Conservation (phyloP, 768 basidiomycete genomes). For the Xerocomellus chrysenteron region DNA sequence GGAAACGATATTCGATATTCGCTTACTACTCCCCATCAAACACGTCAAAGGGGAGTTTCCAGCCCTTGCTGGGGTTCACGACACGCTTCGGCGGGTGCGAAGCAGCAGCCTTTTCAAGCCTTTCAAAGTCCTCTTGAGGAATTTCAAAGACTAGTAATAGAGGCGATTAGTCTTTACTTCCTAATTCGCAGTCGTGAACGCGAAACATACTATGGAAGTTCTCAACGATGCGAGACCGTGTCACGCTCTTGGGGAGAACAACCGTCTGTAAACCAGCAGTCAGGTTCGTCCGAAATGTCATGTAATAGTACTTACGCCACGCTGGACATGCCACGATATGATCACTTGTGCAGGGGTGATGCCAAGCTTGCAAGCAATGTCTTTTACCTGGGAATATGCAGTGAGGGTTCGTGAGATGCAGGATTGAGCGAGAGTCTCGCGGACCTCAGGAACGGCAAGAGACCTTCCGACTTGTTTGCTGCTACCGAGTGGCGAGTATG, state of each 20-base stretch:
- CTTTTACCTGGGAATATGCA: constrained; percentile 40
- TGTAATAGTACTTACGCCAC: constrained; percentile 49
- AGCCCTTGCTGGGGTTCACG: constrained; percentile 57
- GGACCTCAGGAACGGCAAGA: constrained; percentile 57
- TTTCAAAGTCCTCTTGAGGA: constrained; percentile 40
- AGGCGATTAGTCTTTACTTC: background rate
- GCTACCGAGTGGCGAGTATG: constrained; percentile 77
- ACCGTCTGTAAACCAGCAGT: constrained; percentile 45
- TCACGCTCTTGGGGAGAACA: constrained; percentile 78
- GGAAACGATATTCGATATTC: background rate
- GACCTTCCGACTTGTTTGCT: constrained; percentile 53
- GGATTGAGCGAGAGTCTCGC: background rate
- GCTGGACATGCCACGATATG: constrained; percentile 75
- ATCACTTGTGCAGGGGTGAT: constrained; percentile 76
- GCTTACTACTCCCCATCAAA: constrained; percentile 46
- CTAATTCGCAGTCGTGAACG: background rate
- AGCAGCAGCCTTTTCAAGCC: constrained; percentile 38
- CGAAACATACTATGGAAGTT: constrained; percentile 58
- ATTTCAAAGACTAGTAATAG: constrained; percentile 30
- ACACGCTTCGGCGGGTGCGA: constrained; percentile 56
- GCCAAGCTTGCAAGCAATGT: constrained; percentile 58
- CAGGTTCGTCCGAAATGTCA: background rate
- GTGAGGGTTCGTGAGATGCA: background rate
- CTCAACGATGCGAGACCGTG: constrained; percentile 62
- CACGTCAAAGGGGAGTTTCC: constrained; percentile 63